A percentile compares a stretch with the other conserved stretches of the same genome.
phyloP scores from a whole-genome alignment of 305 asterid genomes.

The Fraxinus xanthoxyloides region DNA sequence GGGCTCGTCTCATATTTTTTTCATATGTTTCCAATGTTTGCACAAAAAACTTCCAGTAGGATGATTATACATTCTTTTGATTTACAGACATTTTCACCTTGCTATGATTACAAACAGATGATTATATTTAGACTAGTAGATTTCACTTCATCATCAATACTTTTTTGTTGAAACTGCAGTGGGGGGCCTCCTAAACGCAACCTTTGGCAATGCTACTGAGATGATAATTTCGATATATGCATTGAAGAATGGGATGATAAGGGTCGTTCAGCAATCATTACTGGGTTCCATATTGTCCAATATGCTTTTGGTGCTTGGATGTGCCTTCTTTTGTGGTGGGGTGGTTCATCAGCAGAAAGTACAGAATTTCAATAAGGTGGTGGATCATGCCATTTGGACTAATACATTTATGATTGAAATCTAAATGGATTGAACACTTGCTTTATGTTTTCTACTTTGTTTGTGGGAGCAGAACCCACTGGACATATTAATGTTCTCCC shows the following conservation, averaged over 20 bases:
- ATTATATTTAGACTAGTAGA: background rate
- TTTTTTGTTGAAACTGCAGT: constrained; percentile 51
- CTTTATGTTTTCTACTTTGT: background rate
- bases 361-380: constrained; percentile 86
- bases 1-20: background rate
- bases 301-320: constrained; percentile 96
- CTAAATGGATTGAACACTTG: background rate
- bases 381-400: constrained; percentile 8
- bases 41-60: background rate
- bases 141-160: background rate
- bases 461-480: background rate
- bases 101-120: background rate
- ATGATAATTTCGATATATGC: constrained; percentile 95
- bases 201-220: constrained; percentile 97
- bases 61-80: background rate
- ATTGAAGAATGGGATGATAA: constrained; percentile 83
- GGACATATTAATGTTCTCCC: background rate
- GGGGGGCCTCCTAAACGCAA: constrained; percentile 96
- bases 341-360: constrained; percentile 68
- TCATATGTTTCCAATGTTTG: background rate
- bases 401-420: background rate
- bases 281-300: constrained; percentile 96
- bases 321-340: constrained; percentile 97
- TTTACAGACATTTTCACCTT: background rate
- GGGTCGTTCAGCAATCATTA: constrained; percentile 89